phyloP scores from a whole-genome alignment of 73 alveolate genomes.

The Blepharisma japonicum region DNA sequence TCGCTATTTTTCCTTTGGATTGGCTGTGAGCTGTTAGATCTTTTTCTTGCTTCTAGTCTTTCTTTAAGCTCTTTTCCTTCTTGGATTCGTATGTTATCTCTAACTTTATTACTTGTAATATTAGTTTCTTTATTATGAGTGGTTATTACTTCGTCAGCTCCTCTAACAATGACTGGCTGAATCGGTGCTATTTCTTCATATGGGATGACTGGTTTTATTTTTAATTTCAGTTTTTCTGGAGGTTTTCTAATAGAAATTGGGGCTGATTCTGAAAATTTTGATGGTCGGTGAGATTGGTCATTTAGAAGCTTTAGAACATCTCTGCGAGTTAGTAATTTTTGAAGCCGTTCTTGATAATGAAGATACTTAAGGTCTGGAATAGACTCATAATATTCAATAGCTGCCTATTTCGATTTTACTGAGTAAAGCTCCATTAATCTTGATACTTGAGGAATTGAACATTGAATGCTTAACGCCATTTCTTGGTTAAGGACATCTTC shows the following conservation, averaged over 20 bases:
- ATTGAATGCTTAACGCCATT: neutral
- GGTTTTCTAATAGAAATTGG: neutral
- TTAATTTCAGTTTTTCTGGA: neutral
- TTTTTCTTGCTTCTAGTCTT: slow-evolving; percentile 17
- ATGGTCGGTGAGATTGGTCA: neutral
- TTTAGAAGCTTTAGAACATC: slow-evolving; percentile 21
- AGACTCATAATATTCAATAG: slow-evolving; percentile 29
- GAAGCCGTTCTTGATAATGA: slow-evolving; percentile 29
- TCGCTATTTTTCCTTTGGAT: neutral
- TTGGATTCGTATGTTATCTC: slow-evolving; percentile 1
- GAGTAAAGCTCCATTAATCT: slow-evolving; percentile 13
- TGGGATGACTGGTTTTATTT: neutral
- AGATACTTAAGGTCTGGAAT: slow-evolving; percentile 6
- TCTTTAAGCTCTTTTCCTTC: slow-evolving; percentile 8
- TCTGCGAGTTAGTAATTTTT: slow-evolving; percentile 9
- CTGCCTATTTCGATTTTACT: slow-evolving; percentile 14
- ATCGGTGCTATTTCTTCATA: neutral
- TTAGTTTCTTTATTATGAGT: slow-evolving; percentile 4
- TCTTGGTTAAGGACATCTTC: slow-evolving; percentile 24
- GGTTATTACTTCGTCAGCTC: neutral
- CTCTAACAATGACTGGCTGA: neutral
- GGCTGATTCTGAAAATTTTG: too few species aligned
- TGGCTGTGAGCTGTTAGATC: slow-evolving; percentile 8
- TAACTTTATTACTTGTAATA: neutral
- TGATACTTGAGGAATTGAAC: neutral